Conservation (phyloP, 768 basidiomycete genomes). For the Collybia sp. region DNA sequence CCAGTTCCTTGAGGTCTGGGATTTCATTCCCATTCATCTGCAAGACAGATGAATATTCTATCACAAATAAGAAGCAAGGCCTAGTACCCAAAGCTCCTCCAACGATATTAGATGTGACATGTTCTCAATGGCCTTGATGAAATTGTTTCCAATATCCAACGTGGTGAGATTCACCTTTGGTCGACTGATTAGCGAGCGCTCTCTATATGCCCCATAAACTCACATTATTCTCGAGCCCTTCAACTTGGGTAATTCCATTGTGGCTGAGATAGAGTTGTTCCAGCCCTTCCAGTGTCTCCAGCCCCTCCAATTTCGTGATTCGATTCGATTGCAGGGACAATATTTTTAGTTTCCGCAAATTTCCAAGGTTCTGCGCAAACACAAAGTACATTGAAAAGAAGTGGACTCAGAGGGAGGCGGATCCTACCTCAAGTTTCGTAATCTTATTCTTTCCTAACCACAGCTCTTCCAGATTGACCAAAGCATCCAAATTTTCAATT, state of each 20-base stretch:
- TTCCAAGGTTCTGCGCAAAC: constrained; percentile 56
- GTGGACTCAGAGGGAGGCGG: background rate
- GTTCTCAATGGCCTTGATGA: constrained; percentile 74
- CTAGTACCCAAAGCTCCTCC: constrained; percentile 92
- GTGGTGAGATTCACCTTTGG: constrained; percentile 65
- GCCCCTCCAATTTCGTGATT: constrained; percentile 79
- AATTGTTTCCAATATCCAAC: constrained; percentile 86
- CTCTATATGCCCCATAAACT: background rate
- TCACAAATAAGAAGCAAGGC: constrained; percentile 9
- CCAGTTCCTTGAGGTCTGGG: constrained; percentile 60
- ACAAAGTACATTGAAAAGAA: background rate
- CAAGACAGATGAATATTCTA: background rate
- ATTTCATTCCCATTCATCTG: constrained; percentile 91
- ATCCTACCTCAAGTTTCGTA: constrained; percentile 67
- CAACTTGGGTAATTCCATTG: constrained; percentile 80
- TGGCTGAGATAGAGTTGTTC: constrained; percentile 94
- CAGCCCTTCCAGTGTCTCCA: constrained; percentile 67
- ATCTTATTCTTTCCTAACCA: constrained; percentile 99
- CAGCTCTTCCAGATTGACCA: constrained; percentile 84
- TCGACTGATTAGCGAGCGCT: background rate
- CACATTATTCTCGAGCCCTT: constrained; percentile 85
- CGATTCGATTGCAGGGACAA: constrained; percentile 93
- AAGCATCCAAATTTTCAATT: constrained; percentile 80
- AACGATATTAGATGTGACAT: constrained; percentile 69
- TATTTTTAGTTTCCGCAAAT: constrained; percentile 72